These are phyloP conservation scores for Naganishia antarctica DNA, from an alignment of 768 basidiomycete genomes.

Conservation along the genomic window DNA sequence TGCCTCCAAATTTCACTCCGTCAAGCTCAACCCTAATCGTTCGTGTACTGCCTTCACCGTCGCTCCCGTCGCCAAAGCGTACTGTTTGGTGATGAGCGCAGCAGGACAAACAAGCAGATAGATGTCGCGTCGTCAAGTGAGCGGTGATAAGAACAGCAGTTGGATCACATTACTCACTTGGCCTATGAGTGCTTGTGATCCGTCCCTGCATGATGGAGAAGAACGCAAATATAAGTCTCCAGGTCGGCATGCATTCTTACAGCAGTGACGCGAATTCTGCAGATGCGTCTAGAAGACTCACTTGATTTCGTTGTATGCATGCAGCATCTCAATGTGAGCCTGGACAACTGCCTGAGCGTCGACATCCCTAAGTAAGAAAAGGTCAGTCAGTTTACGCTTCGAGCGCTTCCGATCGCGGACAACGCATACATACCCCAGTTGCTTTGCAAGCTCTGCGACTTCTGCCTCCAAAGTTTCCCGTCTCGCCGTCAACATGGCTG, in stretches of 20 bases:
- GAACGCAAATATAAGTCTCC: not conserved
- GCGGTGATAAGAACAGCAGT: not conserved
- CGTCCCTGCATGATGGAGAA: constrained; percentile 33
- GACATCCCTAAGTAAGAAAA: constrained; percentile 9
- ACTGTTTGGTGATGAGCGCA: constrained; percentile 28
- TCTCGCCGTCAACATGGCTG: not conserved
- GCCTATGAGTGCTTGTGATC: constrained; percentile 45
- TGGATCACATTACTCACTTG: constrained; percentile 33
- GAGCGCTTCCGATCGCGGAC: not conserved
- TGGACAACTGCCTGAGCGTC: constrained; percentile 39
- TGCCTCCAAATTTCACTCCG: too few species aligned
- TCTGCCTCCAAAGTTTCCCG: not conserved
- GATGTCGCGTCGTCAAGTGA: not conserved
- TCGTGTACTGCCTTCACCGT: constrained; percentile 44
- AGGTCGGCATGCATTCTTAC: too few species aligned
- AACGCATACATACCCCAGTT: constrained; percentile 3
- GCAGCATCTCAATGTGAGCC: constrained; percentile 43
- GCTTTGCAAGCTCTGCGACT: constrained; percentile 3
- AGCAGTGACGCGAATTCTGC: too few species aligned
- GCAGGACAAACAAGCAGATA: not conserved
- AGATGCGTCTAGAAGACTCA: not conserved
- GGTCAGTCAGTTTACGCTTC: not conserved
- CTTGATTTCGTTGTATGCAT: constrained; percentile 50
- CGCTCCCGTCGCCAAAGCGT: constrained; percentile 36
- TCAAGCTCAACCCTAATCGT: constrained; percentile 40